Conservation (phyloP, 768 basidiomycete species). For the Steccherinum ochraceum region DNA sequence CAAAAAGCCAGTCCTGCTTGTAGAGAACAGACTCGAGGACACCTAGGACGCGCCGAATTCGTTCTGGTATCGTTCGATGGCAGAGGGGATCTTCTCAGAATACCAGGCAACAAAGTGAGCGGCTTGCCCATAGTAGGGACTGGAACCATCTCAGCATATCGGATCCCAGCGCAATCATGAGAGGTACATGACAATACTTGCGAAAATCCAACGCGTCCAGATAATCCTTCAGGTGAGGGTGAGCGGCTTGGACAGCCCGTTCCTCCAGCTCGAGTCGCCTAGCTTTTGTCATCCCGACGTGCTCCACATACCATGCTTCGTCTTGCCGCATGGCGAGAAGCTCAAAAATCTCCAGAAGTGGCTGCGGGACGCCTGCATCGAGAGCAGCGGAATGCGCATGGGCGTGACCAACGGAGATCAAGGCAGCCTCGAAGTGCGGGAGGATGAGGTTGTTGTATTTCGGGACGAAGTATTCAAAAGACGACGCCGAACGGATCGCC, state of each 20-base stretch:
- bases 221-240: slow-evolving; percentile 13
- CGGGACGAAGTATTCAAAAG: no score
- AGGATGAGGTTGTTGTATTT: slow-evolving; percentile 45
- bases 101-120: slow-evolving; percentile 16
- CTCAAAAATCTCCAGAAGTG: slow-evolving; percentile 51
- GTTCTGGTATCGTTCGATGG: slow-evolving; percentile 17
- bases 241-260: slow-evolving; percentile 8
- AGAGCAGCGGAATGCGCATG: slow-evolving; percentile 51
- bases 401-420: slow-evolving; percentile 61
- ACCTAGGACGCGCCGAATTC: slow-evolving; percentile 16
- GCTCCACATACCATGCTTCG: slow-evolving; percentile 54
- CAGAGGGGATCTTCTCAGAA: slow-evolving; percentile 16
- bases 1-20: neutral
- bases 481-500: no score
- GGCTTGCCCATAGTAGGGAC: slow-evolving; percentile 15
- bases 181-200: slow-evolving; percentile 12
- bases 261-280: slow-evolving; percentile 27
- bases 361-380: slow-evolving; percentile 35
- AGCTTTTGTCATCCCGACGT: slow-evolving; percentile 38
- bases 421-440: slow-evolving; percentile 43
- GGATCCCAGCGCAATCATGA: slow-evolving; percentile 16
- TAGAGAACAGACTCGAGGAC: slow-evolving; percentile 11
- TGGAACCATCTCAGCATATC: no score
- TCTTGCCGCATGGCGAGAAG: slow-evolving; percentile 44
- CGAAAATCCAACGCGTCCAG: slow-evolving; percentile 9